Evolutionary conservation across 306 rosid species (phyloP).

Genomic region (Ochetophila trinervis): DNA sequence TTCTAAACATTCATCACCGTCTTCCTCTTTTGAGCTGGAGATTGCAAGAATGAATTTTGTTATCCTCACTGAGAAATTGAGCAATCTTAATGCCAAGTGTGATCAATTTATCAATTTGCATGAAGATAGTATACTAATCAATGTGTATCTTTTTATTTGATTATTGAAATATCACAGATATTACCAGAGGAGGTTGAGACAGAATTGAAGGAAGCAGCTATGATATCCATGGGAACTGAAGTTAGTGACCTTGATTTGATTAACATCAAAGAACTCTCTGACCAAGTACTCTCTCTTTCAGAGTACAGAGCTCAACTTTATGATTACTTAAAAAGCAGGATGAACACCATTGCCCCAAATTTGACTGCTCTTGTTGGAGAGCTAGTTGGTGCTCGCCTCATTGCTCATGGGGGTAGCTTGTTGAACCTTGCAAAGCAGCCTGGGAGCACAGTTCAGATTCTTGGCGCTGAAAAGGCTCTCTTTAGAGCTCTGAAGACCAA

Average conservation of each 20-base stretch:
- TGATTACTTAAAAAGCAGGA: conserved; percentile 83
- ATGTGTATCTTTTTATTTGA: neutral
- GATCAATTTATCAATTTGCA: neutral
- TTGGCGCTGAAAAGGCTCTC: conserved; percentile 96
- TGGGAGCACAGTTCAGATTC: conserved; percentile 91
- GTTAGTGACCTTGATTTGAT: conserved; percentile 83
- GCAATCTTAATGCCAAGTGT: neutral
- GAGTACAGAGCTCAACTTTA: conserved; percentile 86
- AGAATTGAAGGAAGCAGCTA: conserved; percentile 73
- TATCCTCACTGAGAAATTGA: neutral
- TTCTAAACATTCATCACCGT: neutral
- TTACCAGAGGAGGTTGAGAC: conserved; percentile 75
- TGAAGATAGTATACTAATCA: neutral
- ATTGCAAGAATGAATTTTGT: neutral
- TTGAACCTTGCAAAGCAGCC: conserved; percentile 96
- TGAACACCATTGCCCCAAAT: conserved; percentile 93
- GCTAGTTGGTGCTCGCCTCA: conserved; percentile 97
- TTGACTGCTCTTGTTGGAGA: conserved; percentile 93
- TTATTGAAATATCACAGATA: conserved; percentile 37
- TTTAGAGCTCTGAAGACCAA: conserved; percentile 89
- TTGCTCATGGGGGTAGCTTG: conserved; percentile 92
- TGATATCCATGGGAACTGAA: conserved; percentile 98
- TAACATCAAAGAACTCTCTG: conserved; percentile 80
- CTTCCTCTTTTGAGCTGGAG: neutral
- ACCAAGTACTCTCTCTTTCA: conserved; percentile 82